Evolutionary conservation across 140 eudicot species (phyloP), one percentile per base, ranked within the genome.

Genomic region (Senecio squalidus): DNA sequence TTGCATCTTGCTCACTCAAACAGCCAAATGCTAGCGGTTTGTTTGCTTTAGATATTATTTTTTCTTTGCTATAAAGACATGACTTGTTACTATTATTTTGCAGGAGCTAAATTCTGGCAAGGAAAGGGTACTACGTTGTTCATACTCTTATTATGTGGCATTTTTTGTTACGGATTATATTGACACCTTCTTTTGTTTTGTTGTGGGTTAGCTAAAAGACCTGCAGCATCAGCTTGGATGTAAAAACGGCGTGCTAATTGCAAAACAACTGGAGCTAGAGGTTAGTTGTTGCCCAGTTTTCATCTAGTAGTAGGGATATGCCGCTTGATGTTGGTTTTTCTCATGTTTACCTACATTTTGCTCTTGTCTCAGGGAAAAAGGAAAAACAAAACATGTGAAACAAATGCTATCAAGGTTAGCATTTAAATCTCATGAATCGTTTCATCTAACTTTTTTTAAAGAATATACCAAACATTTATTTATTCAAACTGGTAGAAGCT

Each of bases 21-120:
- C 51, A 71, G 84, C 62, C 85, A 79, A 17, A 29, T 86, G 75
- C 79, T 80, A 22, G 71, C 69, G 85, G 95, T 86, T 39, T 47
- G 92, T 79, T 47, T 52, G 51, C 28, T 61, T 26, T 6, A 47
- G 49, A 21, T 39, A 44, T 36, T 43, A 3, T 28, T 7, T 26
- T 22, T 41, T 21, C 2, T 23, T 29, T 55, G 1, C 20, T 44
- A 17, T 28, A n/a, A 2, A 10, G 41, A 51, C 40, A 24, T 53
- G 9, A 33, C 29, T 13, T 26, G 13, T 64, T 4, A 53, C 17
- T 5, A 18, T 46, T 11, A 16, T 50, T 36, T 69, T 71, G 64
- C 80, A 82, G 95, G 95, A 86, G 40, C 24, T 82, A 31, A 83
- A 73, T 68, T 66, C 74, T 34, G 71, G 82, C 55, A 86, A 77